A percentile compares a stretch with the other conserved stretches of the same genome.
Evolutionary conservation across 306 rosid species (phyloP).

Genomic region (Quercus wislizeni): DNA sequence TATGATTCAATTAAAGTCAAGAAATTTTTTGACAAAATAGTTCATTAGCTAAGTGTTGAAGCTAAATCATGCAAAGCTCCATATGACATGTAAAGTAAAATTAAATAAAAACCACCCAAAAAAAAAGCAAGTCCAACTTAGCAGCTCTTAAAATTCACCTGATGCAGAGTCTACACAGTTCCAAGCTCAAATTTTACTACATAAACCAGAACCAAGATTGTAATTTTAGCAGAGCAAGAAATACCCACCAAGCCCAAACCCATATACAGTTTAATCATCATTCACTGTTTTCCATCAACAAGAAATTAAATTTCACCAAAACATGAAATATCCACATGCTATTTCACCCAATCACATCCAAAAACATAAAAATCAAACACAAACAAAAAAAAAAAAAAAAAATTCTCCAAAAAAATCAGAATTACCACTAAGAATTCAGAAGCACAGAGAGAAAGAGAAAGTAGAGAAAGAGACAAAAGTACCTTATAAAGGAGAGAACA

Average conservation of each 20-base stretch:
- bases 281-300: constrained; percentile 11
- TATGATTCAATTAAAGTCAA: neutral
- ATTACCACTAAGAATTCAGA: constrained; percentile 26
- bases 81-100: neutral
- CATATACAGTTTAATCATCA: constrained; percentile 11
- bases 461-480: constrained; percentile 12
- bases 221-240: constrained; percentile 24
- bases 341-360: constrained; percentile 25
- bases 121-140: constrained; percentile 4
- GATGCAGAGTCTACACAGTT: constrained; percentile 31
- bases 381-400: neutral
- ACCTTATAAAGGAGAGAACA: constrained; percentile 24
- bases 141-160: constrained; percentile 17
- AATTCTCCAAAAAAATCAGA: neutral
- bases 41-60: neutral
- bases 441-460: neutral
- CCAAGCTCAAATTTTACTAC: constrained; percentile 21
- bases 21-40: neutral
- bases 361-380: neutral
- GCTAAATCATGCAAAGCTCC: neutral
- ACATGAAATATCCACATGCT: constrained; percentile 36
- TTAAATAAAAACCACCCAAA: neutral
- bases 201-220: constrained; percentile 5
- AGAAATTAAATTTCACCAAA: constrained; percentile 24
- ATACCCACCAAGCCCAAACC: constrained; percentile 32